Evolutionary conservation across 257 asterid genomes (phyloP).

Genomic region (Leonotis leonurus): DNA sequence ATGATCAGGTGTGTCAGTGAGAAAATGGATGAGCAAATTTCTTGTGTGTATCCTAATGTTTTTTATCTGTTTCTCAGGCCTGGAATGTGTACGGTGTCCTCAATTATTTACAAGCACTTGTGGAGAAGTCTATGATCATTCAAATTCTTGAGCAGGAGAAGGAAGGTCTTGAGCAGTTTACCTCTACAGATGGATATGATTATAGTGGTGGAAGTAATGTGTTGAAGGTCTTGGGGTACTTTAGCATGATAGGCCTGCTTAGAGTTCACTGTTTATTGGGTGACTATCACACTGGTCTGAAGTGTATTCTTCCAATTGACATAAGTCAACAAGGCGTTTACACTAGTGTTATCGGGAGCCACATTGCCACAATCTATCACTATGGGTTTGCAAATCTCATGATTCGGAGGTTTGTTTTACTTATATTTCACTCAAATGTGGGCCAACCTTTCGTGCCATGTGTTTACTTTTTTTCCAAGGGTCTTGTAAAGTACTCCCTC

Average conservation of each 20-base stretch:
- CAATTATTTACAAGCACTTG: slow-evolving; percentile 85
- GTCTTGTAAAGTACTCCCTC: no score
- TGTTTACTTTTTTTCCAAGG: no score
- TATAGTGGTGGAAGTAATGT: slow-evolving; percentile 96
- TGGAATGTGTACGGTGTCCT: slow-evolving; percentile 98
- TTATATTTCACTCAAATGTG: neutral
- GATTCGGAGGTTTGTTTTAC: slow-evolving; percentile 58
- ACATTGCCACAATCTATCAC: slow-evolving; percentile 80
- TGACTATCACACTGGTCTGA: slow-evolving; percentile 92
- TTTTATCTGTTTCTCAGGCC: slow-evolving; percentile 42
- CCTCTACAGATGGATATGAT: slow-evolving; percentile 92
- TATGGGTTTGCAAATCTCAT: slow-evolving; percentile 96
- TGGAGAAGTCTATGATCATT: slow-evolving; percentile 79
- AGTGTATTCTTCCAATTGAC: slow-evolving; percentile 84
- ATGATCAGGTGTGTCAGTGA: slow-evolving; percentile 56
- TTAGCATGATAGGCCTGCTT: slow-evolving; percentile 95
- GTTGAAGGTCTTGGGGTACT: slow-evolving; percentile 91
- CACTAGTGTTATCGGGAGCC: slow-evolving; percentile 89
- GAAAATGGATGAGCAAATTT: slow-evolving; percentile 1
- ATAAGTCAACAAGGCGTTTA: slow-evolving; percentile 85
- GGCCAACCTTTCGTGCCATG: neutral
- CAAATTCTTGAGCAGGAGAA: slow-evolving; percentile 86
- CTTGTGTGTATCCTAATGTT: neutral
- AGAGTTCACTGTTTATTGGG: slow-evolving; percentile 98
- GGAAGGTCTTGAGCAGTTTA: slow-evolving; percentile 87